Base-by-base conservation (phyloP, 306 rosid genomes). In the Sophora flavescens region DNA sequence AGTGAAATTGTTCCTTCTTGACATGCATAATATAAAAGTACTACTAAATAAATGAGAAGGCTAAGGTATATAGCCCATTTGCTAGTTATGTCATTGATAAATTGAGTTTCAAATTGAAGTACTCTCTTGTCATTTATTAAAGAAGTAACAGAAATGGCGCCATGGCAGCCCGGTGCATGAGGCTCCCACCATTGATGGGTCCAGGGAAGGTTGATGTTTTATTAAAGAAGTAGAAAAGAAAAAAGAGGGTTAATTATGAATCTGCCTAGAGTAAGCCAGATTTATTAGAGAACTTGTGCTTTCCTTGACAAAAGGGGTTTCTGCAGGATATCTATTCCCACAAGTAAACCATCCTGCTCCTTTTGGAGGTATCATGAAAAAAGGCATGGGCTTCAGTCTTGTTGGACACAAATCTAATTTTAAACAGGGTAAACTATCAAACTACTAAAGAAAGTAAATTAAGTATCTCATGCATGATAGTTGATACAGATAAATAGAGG, bases 261-360 rank as follows among this genome's bases (percentile, higher is more conserved):
- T 51, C 36, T 59, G 65, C 17, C 54, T 54, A 70, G 9, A 54
- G 66, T 9, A 12, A 48, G 61, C 32, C 60, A 22, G 30, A 45
- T 45, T 68, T 33, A 33, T 45, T 32, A 69, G 6, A 63, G 66
- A 79, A 45, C 6, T 8, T 52, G 14, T 45, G 50, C 60, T 68
- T 74, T 63, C 9, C 56, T 70, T 53, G 36, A 11, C 14, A 54
- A 63, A 53, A 12, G 70, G 53, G 77, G 18, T 57, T 56, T 71
- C 63, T 64, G 56, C 52, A 33, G 61, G 42, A 63, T 63, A 47
- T 45, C 44, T 64, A 47, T 14, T 69, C 53, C 45, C 70, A 50
- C 36, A 84, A 75, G 77, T 48, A 65, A 41, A 18, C 63, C 36
- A 32, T 63, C 56, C 53, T 16, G 22, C 15, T 64, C 58, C 50